phyloP scores from a whole-genome alignment of 73 alveolate genomes.

The Paraurostyla sp. region DNA sequence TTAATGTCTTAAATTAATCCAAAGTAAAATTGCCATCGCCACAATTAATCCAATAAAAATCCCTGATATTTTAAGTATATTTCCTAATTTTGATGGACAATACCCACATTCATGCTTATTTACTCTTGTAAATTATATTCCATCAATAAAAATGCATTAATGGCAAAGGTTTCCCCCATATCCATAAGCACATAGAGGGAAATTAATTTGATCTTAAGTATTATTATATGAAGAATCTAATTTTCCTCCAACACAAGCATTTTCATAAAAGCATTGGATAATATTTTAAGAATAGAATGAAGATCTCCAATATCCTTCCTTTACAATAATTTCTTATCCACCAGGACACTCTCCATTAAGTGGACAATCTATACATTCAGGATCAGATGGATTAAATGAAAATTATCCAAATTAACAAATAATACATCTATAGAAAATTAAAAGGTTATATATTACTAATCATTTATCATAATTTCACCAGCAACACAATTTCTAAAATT shows the following conservation, averaged over 20 bases:
- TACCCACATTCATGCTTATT: background rate
- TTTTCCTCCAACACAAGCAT: slow-evolving; percentile 42
- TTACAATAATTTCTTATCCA: background rate
- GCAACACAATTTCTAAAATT: background rate
- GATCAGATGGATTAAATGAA: background rate
- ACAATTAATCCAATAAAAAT: background rate
- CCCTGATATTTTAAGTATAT: background rate
- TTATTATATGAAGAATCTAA: background rate
- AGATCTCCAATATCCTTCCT: slow-evolving; percentile 67
- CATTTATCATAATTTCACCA: background rate
- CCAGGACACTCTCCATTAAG: slow-evolving; percentile 37
- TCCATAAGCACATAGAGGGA: background rate
- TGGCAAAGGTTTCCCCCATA: slow-evolving; percentile 20
- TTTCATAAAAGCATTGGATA: background rate
- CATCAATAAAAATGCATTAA: background rate
- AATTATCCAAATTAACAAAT: background rate
- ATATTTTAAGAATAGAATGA: background rate
- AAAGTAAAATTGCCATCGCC: background rate
- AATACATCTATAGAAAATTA: slow-evolving; percentile 12
- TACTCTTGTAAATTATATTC: background rate
- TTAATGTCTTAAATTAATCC: background rate
- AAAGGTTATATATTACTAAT: background rate
- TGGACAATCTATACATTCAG: slow-evolving; percentile 21
- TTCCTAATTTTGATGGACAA: background rate
- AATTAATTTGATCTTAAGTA: background rate